These are phyloP conservation scores for Arachnomyces sp. DNA, from an alignment of 2,329 filamentous ascomycete genomes.

Conservation along the genomic window DNA sequence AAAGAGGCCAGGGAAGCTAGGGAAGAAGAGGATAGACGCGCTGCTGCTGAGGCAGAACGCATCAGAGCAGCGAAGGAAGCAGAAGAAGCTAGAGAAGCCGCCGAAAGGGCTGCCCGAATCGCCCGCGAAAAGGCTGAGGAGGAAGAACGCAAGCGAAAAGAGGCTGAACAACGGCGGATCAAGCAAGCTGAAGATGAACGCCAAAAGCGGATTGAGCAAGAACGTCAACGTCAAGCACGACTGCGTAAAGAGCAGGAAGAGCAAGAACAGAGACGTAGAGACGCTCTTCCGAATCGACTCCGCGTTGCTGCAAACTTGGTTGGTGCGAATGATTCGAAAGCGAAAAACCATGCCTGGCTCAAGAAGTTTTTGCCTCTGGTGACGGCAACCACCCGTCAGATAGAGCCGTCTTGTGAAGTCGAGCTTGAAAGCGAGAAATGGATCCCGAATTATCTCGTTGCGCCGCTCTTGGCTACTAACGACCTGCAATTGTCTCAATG, in stretches of 20 bases:
- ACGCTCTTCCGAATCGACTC: conserved; percentile 40
- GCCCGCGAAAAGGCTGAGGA: conserved; percentile 34
- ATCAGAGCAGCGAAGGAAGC: conserved; percentile 27
- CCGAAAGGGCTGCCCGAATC: conserved; percentile 26
- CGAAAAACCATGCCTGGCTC: conserved; percentile 37
- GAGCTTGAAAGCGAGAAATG: conserved; percentile 38
- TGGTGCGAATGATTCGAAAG: conserved; percentile 34
- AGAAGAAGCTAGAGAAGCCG: conserved; percentile 15
- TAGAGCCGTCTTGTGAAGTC: conserved; percentile 31
- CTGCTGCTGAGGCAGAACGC: conserved; percentile 23
- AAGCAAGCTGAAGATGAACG: conserved; percentile 42
- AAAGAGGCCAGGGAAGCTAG: conserved; percentile 26
- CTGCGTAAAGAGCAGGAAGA: conserved; percentile 38
- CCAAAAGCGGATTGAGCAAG: conserved; percentile 35
- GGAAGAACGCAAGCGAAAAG: conserved; percentile 29
- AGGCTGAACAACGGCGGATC: conserved; percentile 35
- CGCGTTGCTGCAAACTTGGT: conserved; percentile 39
- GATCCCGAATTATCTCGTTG: conserved; percentile 44
- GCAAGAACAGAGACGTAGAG: conserved; percentile 38
- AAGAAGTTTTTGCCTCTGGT: conserved; percentile 40
- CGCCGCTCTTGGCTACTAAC: conserved; percentile 41
- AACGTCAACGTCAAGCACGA: conserved; percentile 36
- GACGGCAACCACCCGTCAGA: conserved; percentile 36
- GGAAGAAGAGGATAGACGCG: conserved; percentile 22
- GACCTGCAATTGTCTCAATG: conserved; percentile 43